phyloP scores from a whole-genome alignment of 2,329 filamentous ascomycete genomes.

The Teratosphaeria nubilosa region DNA sequence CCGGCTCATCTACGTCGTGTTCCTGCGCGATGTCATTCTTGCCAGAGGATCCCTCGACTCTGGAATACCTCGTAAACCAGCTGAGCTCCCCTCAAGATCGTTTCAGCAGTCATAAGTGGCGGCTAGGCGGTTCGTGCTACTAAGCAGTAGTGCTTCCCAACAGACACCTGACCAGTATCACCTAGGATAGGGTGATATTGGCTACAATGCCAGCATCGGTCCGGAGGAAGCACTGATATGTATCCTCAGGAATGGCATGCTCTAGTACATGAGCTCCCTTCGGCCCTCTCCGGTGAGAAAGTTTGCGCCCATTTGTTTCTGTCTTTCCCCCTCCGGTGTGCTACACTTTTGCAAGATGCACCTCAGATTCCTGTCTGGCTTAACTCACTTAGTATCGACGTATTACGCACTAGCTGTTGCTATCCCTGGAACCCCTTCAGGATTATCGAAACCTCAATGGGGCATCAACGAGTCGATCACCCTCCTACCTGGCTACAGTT shows the following conservation, averaged over 20 bases:
- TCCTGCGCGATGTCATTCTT: no score
- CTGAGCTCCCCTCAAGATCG: no score
- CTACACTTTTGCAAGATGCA: not conserved
- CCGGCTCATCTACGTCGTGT: no score
- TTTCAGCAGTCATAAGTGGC: no score
- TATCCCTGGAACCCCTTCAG: not conserved
- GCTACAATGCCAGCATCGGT: not conserved
- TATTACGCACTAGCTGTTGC: not conserved
- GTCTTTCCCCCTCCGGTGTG: not conserved
- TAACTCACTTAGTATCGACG: not conserved
- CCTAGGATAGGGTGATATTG: not conserved
- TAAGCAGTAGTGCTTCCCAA: no score
- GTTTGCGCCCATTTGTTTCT: not conserved
- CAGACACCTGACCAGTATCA: no score
- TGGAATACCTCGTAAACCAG: no score
- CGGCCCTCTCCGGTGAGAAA: not conserved
- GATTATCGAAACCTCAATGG: not conserved
- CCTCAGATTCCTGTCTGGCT: not conserved
- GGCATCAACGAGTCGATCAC: not conserved
- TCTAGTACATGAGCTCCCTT: not conserved
- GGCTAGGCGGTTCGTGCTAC: no score
- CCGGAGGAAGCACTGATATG: not conserved
- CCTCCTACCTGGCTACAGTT: not conserved
- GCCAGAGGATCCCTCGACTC: no score
- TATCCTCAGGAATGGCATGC: not conserved